Evolutionary conservation across 1,139 yeast species (phyloP).

Genomic region (Geotrichum klebahnii): DNA sequence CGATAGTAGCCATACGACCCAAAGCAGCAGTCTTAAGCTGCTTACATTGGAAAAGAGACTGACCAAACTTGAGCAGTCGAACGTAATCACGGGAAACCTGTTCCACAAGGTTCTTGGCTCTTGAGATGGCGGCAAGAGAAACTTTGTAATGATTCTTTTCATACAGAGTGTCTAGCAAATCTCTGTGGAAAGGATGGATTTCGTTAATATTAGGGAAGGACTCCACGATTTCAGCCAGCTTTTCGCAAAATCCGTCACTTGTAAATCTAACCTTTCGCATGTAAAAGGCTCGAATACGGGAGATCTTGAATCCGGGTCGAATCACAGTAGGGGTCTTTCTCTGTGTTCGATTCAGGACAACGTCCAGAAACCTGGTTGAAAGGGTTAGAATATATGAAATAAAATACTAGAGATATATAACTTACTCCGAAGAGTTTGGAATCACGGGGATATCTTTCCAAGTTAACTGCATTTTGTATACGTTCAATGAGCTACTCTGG

Average conservation of each 20-base stretch:
- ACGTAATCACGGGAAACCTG: constrained; percentile 94
- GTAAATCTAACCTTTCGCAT: constrained; percentile 97
- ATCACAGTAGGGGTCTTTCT: constrained; percentile 97
- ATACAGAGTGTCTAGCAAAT: constrained; percentile 92
- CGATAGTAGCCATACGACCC: constrained; percentile 98
- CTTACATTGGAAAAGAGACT: constrained; percentile 95
- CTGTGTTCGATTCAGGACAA: constrained; percentile 94
- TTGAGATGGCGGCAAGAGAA: constrained; percentile 89
- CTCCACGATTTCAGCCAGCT: constrained; percentile 73
- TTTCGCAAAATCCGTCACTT: constrained; percentile 91
- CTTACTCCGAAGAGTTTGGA: constrained; percentile 72
- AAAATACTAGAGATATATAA: too few relatives aligned
- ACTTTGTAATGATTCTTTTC: constrained; percentile 97
- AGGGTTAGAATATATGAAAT: not conserved
- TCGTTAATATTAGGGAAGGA: constrained; percentile 97
- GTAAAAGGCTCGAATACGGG: constrained; percentile 95
- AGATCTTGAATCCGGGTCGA: constrained; percentile 92
- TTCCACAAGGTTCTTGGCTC: constrained; percentile 90
- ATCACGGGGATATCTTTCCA: constrained; percentile 98
- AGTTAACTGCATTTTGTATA: constrained; percentile 85
- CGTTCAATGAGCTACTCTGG: too few relatives aligned
- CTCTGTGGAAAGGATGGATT: constrained; percentile 97
- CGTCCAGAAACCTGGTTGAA: constrained; percentile 73
- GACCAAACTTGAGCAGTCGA: constrained; percentile 91
- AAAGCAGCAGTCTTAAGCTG: constrained; percentile 97